Conservation (phyloP, 768 basidiomycete genomes). For the Galerina sulciceps region DNA sequence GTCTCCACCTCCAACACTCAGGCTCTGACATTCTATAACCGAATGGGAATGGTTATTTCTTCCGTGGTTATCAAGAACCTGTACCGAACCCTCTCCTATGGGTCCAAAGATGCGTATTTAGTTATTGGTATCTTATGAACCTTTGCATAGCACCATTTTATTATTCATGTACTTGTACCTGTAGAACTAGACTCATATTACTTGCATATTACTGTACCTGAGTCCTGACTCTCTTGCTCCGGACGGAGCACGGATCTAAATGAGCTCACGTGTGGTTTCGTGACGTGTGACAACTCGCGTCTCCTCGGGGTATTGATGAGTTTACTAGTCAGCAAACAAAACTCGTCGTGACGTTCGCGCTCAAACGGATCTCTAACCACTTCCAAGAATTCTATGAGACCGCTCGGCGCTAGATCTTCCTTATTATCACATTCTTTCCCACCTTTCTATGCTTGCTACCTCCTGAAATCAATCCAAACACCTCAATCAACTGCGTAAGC, state of each 20-base stretch:
- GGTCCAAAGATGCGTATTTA: slow-evolving; percentile 46
- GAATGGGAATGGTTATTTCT: slow-evolving; percentile 41
- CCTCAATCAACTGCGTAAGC: slow-evolving; percentile 49
- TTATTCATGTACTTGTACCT: no score
- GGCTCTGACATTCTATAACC: slow-evolving; percentile 47
- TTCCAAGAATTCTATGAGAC: slow-evolving; percentile 7
- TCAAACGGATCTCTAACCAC: background rate
- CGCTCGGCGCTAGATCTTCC: slow-evolving; percentile 19
- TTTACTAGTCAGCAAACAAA: no score
- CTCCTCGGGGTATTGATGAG: background rate
- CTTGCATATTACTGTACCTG: no score
- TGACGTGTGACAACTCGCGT: slow-evolving; percentile 27
- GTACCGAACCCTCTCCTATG: slow-evolving; percentile 38
- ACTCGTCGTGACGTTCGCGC: background rate
- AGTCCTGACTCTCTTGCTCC: background rate
- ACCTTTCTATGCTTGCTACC: slow-evolving; percentile 82
- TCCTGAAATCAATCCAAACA: slow-evolving; percentile 69
- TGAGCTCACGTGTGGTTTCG: slow-evolving; percentile 25
- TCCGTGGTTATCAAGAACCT: slow-evolving; percentile 40
- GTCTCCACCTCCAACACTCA: slow-evolving; percentile 46
- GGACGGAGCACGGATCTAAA: slow-evolving; percentile 6
- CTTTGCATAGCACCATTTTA: background rate
- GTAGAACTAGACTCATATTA: no score
- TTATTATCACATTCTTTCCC: slow-evolving; percentile 44
- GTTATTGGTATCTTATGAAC: slow-evolving; percentile 37